Evolutionary conservation across 2,329 filamentous ascomycete species (phyloP).

Genomic region (Sarocladium brachiariae): DNA sequence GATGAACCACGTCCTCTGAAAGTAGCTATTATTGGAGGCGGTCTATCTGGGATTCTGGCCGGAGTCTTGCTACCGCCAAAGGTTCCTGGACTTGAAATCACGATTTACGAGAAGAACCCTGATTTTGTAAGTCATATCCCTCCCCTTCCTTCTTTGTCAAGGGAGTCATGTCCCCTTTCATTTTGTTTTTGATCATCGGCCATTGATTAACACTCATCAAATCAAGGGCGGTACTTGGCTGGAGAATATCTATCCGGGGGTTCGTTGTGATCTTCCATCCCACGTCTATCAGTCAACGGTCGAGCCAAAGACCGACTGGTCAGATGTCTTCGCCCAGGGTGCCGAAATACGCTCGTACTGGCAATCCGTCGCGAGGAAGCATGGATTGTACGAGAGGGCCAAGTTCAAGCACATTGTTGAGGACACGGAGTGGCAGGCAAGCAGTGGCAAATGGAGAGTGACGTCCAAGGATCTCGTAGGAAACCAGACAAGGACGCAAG

Average conservation of each 20-base stretch:
- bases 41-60: conserved; percentile 16
- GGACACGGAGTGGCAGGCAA: conserved; percentile 7
- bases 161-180: too few relatives aligned
- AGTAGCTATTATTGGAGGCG: conserved; percentile 31
- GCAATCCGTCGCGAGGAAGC: conserved; percentile 50
- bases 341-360: conserved; percentile 14
- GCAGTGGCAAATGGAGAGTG: conserved; percentile 11
- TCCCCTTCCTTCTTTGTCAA: too few relatives aligned
- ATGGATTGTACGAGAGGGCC: conserved; percentile 51
- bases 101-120: conserved; percentile 11
- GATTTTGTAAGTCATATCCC: not conserved
- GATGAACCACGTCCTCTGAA: conserved; percentile 27
- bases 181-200: too few relatives aligned
- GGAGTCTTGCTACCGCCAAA: conserved; percentile 27
- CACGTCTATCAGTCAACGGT: conserved; percentile 14
- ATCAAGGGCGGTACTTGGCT: conserved; percentile 12
- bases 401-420: conserved; percentile 33
- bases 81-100: conserved; percentile 13
- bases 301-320: conserved; percentile 14
- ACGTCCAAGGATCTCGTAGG: not conserved
- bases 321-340: conserved; percentile 11
- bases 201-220: too few relatives aligned
- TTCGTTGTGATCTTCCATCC: not conserved
- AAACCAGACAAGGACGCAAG: not conserved
- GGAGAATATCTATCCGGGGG: conserved; percentile 7